phyloP scores from a whole-genome alignment of 176 grass and related monocot species.

The Secale cereale region DNA sequence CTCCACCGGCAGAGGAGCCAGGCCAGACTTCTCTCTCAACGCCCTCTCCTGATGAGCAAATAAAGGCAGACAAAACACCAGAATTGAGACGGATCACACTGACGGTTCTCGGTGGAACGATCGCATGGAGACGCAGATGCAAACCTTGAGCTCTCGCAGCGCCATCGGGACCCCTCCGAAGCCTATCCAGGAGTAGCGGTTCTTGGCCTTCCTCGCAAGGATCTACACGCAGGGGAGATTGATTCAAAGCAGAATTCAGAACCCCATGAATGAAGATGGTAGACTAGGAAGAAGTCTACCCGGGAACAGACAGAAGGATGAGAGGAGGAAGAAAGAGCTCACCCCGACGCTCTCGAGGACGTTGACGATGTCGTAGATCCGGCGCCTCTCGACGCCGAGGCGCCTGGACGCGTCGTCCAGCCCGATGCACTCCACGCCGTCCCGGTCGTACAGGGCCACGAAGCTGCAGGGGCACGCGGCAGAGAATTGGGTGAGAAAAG shows the following conservation, averaged over 20 bases:
- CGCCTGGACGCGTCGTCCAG: constrained; percentile 66
- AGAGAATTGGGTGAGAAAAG: neutral
- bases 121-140: neutral
- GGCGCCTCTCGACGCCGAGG: constrained; percentile 75
- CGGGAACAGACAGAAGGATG: neutral
- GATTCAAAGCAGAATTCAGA: neutral
- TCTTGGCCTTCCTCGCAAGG: constrained; percentile 82
- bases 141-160: constrained; percentile 74
- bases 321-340: neutral
- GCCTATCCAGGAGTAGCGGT: constrained; percentile 87
- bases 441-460: constrained; percentile 62
- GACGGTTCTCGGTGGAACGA: constrained; percentile 1
- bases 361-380: constrained; percentile 99
- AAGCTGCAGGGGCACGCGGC: constrained; percentile 41
- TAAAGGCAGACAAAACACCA: neutral
- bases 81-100: neutral
- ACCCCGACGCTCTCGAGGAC: constrained; percentile 92
- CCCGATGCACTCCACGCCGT: constrained; percentile 51
- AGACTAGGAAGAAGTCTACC: neutral
- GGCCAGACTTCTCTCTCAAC: constrained; percentile 35
- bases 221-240: constrained; percentile 28
- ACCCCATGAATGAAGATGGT: neutral
- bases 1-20: constrained; percentile 22
- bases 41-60: constrained; percentile 61
- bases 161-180: constrained; percentile 69